A percentile compares a stretch with the other conserved stretches of the same genome.
These are phyloP conservation scores for Gyromitra esculenta DNA, from an alignment of 2,329 filamentous ascomycete genomes.

Conservation along the genomic window DNA sequence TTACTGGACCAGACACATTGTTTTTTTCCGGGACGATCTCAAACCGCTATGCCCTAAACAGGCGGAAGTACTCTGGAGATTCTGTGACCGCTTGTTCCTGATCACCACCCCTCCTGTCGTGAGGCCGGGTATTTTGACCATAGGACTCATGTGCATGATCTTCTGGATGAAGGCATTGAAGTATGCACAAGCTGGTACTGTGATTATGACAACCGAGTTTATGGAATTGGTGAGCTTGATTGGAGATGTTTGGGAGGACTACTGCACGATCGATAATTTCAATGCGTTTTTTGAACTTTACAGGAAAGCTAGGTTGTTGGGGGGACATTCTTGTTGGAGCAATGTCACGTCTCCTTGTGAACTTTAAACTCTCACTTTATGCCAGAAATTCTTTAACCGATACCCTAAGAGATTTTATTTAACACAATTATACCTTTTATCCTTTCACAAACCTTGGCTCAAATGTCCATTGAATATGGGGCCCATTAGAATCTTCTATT, in stretches of 20 bases:
- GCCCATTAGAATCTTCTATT: not conserved
- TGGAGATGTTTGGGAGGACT: not conserved
- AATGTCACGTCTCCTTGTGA: conserved; percentile 11
- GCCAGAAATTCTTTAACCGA: not conserved
- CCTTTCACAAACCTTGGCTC: not conserved
- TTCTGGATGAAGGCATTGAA: conserved; percentile 7
- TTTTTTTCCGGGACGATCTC: conserved; percentile 27
- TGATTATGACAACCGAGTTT: not conserved
- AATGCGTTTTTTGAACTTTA: conserved; percentile 30
- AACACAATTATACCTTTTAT: not conserved
- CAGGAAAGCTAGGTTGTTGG: not conserved
- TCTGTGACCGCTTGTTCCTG: conserved; percentile 14
- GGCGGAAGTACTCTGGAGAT: conserved; percentile 26
- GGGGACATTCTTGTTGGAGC: conserved; percentile 3
- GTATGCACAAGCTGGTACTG: not conserved
- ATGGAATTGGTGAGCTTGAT: not conserved
- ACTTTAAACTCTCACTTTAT: not conserved
- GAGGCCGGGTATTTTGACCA: not conserved
- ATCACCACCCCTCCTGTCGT: not conserved
- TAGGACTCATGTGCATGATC: not conserved
- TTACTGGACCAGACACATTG: not conserved
- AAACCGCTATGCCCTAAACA: conserved; percentile 15
- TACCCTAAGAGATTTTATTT: not conserved
- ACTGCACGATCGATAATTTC: conserved; percentile 30
- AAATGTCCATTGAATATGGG: not conserved